These are phyloP conservation scores for Ascodesmis nigricans DNA, from an alignment of 495 filamentous ascomycete species.

Conservation along the genomic window DNA sequence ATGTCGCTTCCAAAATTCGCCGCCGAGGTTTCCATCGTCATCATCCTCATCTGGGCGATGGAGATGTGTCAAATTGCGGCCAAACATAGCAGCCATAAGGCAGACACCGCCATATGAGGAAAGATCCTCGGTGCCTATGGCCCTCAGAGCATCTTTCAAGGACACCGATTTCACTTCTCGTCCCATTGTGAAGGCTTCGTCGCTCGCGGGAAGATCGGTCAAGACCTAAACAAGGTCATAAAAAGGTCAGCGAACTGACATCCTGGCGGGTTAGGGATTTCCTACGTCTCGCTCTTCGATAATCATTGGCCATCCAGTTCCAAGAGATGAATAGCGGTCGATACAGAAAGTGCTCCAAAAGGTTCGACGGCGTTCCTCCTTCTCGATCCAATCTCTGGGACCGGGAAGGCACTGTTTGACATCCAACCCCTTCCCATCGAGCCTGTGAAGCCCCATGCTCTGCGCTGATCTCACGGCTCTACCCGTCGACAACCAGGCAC, in stretches of 20 bases:
- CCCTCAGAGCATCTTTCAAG: constrained; percentile 48
- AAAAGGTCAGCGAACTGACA: constrained; percentile 2
- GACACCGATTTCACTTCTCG: constrained; percentile 46
- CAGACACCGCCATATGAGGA: constrained; percentile 64
- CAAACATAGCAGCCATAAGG: constrained; percentile 71
- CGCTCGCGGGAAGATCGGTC: constrained; percentile 63
- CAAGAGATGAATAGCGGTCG: constrained; percentile 88
- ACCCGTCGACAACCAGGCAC: constrained; percentile 85
- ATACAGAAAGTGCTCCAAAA: constrained; percentile 87
- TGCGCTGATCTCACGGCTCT: constrained; percentile 51
- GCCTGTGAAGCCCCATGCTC: constrained; percentile 83
- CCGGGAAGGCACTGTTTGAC: constrained; percentile 79
- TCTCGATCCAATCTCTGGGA: constrained; percentile 78
- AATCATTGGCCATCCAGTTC: constrained; percentile 90
- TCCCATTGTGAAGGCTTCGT: constrained; percentile 71
- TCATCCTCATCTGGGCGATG: constrained; percentile 74
- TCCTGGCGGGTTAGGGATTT: constrained; percentile 1
- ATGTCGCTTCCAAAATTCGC: constrained; percentile 91
- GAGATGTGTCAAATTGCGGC: constrained; percentile 80
- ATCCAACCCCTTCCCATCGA: constrained; percentile 70
- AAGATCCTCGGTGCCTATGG: constrained; percentile 44
- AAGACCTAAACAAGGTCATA: constrained; percentile 31
- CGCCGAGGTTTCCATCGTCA: constrained; percentile 68
- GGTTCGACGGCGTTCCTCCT: constrained; percentile 70
- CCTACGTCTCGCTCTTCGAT: constrained; percentile 76